These are phyloP conservation scores for Geosmithia putterillii DNA, from an alignment of 2,329 filamentous ascomycete species.

Conservation along the genomic window DNA sequence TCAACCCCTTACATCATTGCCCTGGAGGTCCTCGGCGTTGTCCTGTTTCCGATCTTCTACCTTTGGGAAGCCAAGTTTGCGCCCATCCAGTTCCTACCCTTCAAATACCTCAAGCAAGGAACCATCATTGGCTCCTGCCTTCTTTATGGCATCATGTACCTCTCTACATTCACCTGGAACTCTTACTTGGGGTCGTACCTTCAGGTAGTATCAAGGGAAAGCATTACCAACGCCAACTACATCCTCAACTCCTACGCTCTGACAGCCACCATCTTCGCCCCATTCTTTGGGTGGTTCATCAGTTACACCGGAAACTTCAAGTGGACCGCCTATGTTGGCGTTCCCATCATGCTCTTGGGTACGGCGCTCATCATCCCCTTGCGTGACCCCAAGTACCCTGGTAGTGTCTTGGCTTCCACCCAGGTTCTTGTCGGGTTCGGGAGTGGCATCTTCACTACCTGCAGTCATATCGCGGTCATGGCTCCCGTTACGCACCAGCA, in stretches of 20 bases:
- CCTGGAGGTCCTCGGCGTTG: slow-evolving; percentile 32
- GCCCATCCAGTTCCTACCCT: slow-evolving; percentile 41
- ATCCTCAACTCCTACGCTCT: slow-evolving; percentile 33
- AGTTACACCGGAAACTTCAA: slow-evolving; percentile 29
- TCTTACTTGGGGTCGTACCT: slow-evolving; percentile 39
- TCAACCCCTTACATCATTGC: slow-evolving; percentile 24
- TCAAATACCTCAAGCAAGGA: slow-evolving; percentile 29
- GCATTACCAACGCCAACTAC: slow-evolving; percentile 25
- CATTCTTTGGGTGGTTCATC: slow-evolving; percentile 33
- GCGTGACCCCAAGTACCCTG: slow-evolving; percentile 17
- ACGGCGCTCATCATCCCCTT: slow-evolving; percentile 26
- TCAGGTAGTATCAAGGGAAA: slow-evolving; percentile 28
- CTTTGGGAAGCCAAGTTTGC: slow-evolving; percentile 43
- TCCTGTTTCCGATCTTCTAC: slow-evolving; percentile 31
- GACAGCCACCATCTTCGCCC: slow-evolving; percentile 30
- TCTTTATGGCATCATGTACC: slow-evolving; percentile 20
- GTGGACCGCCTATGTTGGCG: slow-evolving; percentile 19
- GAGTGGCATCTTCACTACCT: slow-evolving; percentile 23
- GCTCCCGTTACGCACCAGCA: slow-evolving; percentile 39
- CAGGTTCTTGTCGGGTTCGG: slow-evolving; percentile 38
- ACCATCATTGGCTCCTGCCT: slow-evolving; percentile 32
- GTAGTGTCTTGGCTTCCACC: slow-evolving; percentile 34
- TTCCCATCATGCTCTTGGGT: slow-evolving; percentile 24
- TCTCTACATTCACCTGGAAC: slow-evolving; percentile 28
- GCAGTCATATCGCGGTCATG: slow-evolving; percentile 40